Conservation (phyloP, 169 alveolate genomes). For the Plasmodium fragile region DNA sequence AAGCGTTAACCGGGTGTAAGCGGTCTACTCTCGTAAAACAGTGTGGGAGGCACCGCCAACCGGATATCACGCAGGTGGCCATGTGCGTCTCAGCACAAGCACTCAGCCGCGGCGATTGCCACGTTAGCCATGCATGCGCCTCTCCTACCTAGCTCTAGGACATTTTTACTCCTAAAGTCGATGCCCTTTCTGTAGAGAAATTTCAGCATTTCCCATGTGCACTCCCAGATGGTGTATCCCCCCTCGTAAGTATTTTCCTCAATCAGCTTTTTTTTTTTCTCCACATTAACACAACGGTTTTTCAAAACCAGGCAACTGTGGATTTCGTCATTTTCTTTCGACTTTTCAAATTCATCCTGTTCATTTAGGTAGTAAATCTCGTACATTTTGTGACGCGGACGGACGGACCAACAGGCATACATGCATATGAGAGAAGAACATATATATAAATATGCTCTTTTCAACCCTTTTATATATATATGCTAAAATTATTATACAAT, state of each 20-base stretch:
- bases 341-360: constrained; percentile 47
- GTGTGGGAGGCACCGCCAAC: not conserved
- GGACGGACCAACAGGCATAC: not conserved
- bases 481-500: not conserved
- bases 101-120: not conserved
- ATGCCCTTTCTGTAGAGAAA: constrained; percentile 35
- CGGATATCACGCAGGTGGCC: not conserved
- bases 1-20: not conserved
- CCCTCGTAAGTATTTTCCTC: constrained; percentile 55
- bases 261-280: constrained; percentile 49
- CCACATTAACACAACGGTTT: constrained; percentile 16
- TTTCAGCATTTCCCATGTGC: constrained; percentile 75
- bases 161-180: constrained; percentile 33
- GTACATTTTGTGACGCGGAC: constrained; percentile 21
- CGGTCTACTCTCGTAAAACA: not conserved
- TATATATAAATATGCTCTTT: not conserved
- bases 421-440: not conserved
- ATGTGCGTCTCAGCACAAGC: not conserved
- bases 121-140: not conserved
- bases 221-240: constrained; percentile 76
- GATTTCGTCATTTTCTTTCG: constrained; percentile 28
- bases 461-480: not conserved
- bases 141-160: constrained; percentile 59
- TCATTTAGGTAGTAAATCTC: constrained; percentile 65
- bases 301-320: constrained; percentile 41